Conservation (phyloP, 495 filamentous ascomycete genomes). For the Penicillium mononematosum region DNA sequence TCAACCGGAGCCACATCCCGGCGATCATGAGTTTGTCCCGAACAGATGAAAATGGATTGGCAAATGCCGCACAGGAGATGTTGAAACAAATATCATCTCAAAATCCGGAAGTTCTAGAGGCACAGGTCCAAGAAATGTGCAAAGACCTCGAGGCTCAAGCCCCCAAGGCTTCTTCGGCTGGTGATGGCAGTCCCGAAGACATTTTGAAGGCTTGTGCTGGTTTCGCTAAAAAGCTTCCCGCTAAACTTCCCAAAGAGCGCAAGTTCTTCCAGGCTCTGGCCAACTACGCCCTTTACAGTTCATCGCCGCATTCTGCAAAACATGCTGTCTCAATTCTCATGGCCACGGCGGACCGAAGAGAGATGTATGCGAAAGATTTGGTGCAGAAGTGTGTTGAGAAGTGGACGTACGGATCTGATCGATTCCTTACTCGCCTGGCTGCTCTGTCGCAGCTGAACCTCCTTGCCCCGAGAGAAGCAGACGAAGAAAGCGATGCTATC, state of each 20-base stretch:
- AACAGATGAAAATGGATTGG: slow-evolving; percentile 74
- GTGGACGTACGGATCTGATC: slow-evolving; percentile 70
- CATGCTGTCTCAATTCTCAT: slow-evolving; percentile 89
- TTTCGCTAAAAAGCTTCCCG: slow-evolving; percentile 80
- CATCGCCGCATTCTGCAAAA: slow-evolving; percentile 81
- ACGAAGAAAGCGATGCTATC: slow-evolving; percentile 71
- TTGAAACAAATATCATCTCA: slow-evolving; percentile 87
- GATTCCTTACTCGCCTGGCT: slow-evolving; percentile 83
- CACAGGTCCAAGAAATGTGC: slow-evolving; percentile 89
- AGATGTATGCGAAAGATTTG: slow-evolving; percentile 83
- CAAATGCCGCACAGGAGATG: slow-evolving; percentile 79
- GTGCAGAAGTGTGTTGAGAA: slow-evolving; percentile 68
- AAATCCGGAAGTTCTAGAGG: slow-evolving; percentile 85
- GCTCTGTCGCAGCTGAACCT: slow-evolving; percentile 80
- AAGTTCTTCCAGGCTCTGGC: slow-evolving; percentile 80
- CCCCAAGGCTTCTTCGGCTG: slow-evolving; percentile 62
- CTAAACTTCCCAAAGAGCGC: slow-evolving; percentile 80
- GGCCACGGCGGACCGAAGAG: slow-evolving; percentile 74
- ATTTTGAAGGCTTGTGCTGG: slow-evolving; percentile 89
- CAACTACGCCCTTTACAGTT: slow-evolving; percentile 76
- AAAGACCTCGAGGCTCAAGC: slow-evolving; percentile 77
- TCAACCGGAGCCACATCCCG: slow-evolving; percentile 90
- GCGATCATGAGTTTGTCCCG: slow-evolving; percentile 84
- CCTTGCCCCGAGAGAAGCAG: slow-evolving; percentile 68
- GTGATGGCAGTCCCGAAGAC: slow-evolving; percentile 70